Conservation (phyloP, 2,329 filamentous ascomycete species). For the Ophiostoma piceae region DNA sequence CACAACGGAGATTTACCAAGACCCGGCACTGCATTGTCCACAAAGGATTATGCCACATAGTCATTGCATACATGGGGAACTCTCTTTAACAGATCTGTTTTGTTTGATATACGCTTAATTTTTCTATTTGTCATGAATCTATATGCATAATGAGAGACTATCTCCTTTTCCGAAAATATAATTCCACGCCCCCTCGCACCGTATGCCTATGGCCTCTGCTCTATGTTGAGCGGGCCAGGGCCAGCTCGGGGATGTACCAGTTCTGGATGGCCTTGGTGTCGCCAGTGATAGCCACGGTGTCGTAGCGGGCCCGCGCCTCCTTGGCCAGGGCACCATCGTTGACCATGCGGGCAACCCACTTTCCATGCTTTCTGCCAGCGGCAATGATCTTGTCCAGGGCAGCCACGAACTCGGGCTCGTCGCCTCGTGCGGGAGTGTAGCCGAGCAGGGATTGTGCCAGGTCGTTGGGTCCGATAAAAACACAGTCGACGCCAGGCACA, state of each 20-base stretch:
- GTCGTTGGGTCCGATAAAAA: constrained; percentile 45
- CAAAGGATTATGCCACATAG: background rate
- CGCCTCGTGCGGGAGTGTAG: constrained; percentile 42
- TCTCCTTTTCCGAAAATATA: background rate
- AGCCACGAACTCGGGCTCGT: constrained; percentile 44
- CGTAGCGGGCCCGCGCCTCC: constrained; percentile 37
- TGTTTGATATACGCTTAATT: background rate
- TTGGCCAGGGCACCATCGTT: constrained; percentile 42
- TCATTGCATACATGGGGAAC: background rate
- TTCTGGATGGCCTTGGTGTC: constrained; percentile 47
- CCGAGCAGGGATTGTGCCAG: constrained; percentile 42
- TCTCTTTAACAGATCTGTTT: background rate
- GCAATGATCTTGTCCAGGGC: constrained; percentile 43
- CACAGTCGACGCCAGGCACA: constrained; percentile 40
- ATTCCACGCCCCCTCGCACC: background rate
- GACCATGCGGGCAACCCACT: constrained; percentile 46
- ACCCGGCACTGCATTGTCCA: background rate
- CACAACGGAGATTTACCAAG: background rate
- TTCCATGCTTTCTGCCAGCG: constrained; percentile 41
- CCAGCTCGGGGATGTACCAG: constrained; percentile 43
- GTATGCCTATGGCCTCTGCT: background rate
- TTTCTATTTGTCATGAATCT: constrained; percentile 4
- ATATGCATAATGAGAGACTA: constrained; percentile 1
- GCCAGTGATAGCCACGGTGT: constrained; percentile 43
- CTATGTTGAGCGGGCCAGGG: constrained; percentile 36